Evolutionary conservation across 2,329 filamentous ascomycete species (phyloP), one percentile per base, ranked within the genome.

Genomic region (Cladosporium sp.): DNA sequence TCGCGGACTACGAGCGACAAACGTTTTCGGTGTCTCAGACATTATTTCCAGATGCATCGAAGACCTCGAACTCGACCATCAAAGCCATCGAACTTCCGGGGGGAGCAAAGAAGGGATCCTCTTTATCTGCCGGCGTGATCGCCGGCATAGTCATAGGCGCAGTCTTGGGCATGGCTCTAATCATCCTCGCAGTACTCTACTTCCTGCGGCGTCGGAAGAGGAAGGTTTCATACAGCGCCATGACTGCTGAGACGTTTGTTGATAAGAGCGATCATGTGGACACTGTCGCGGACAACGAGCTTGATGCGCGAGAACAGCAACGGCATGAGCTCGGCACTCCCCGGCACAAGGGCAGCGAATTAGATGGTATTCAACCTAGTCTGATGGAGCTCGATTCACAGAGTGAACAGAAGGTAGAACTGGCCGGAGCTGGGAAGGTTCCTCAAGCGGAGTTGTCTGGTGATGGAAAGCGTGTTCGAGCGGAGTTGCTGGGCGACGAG

Each of bases 11-110:
- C 35, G 64, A 66, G 9, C 52, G 61, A 9, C 49, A 55, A 9
- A 64, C 56, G 6, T 69, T 70, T 56, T 61, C 61, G 12, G 57
- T 68, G 3, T 59, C 62, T 6, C 65, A 66, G 53, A 65, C 68
- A 34, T 13, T 61, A 4, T 66, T 64, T 34, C 65, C 64, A 7
- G 20, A 63, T 19, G 61, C 60, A n/a, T 40, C 52, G n/a, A 62
- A 44, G 36, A 25, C 35, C 8, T 35, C 45, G 17, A 34, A 22
- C 39, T 49, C 12, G 13, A 44, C 19, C 20, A 28, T 47, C 15
- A 8, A 28, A 28, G 24, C 24, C 8, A 24, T 47, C 9, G 25
- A 28, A 7, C 28, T 19, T 15, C 40, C 25, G 10, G 51, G 24
- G 13, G 3, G 15, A 12, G 17, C n/a, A 32, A 10, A 7, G 4